phyloP scores from a whole-genome alignment of 768 basidiomycete genomes.

The Infundibulicybe gibba region DNA sequence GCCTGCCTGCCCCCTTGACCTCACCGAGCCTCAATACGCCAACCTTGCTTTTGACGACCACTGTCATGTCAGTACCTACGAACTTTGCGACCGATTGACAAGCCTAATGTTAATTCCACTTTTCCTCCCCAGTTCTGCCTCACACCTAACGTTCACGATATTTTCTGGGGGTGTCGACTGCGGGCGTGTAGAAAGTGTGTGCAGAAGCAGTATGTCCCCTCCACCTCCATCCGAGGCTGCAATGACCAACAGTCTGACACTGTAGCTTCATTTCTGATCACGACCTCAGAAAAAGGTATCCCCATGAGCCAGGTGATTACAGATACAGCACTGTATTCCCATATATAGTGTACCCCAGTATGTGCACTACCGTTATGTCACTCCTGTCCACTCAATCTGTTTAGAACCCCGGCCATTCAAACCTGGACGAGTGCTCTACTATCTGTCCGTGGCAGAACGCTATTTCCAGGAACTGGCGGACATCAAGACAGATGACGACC shows the following conservation, averaged over 20 bases:
- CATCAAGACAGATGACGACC: constrained; percentile 10
- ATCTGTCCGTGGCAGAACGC: constrained; percentile 15
- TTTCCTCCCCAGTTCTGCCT: constrained; percentile 14
- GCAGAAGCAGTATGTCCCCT: constrained; percentile 18
- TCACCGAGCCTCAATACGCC: constrained; percentile 32
- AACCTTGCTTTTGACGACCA: constrained; percentile 29
- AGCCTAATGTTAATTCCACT: neutral
- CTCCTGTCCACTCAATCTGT: constrained; percentile 1
- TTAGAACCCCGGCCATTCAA: constrained; percentile 14
- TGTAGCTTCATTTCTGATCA: constrained; percentile 13
- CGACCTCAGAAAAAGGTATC: constrained; percentile 15
- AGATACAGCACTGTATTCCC: constrained; percentile 27
- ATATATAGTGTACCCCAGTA: constrained; percentile 19
- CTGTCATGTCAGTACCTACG: constrained; percentile 20
- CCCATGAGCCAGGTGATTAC: constrained; percentile 16
- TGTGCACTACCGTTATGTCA: constrained; percentile 7
- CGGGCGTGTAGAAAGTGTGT: constrained; percentile 30
- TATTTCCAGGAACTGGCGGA: constrained; percentile 23
- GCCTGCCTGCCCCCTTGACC: constrained; percentile 31
- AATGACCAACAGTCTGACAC: neutral
- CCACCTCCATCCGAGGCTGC: neutral
- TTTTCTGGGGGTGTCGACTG: constrained; percentile 28
- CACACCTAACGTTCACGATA: constrained; percentile 8
- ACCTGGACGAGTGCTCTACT: constrained; percentile 20
- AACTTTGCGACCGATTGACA: constrained; percentile 4